Base-by-base conservation (phyloP, 305 asterid genomes). In the Andrographis paniculata region DNA sequence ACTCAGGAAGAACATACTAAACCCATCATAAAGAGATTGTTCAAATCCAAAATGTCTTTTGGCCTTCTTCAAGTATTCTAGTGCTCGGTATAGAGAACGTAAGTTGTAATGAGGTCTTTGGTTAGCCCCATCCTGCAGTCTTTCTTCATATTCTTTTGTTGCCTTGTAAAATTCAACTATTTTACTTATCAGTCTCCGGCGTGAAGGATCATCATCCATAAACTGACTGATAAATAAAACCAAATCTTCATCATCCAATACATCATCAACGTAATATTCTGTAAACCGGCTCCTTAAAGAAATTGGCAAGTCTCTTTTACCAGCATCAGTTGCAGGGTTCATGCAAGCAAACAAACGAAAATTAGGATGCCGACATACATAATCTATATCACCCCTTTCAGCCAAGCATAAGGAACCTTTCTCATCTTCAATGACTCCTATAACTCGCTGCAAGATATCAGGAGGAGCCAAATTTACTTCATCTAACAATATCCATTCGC, bases 241-340 rank as follows among this genome's bases (percentile, higher is more conserved):
- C 69, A 92, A 64, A 75, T 92, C 99, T 45, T 92, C 82, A 56
- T 92, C 93, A 61, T 78, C 79, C 77, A 92, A 62, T 58, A 79
- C 73, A 66, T 87, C 99, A 58, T 92, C 99, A 42, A 92, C 93
- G 74, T 75, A 87, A 65, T 70, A 92, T 56, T 92, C 99, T 1
- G 99, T 77, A 65, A 92, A 92, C 62, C 95, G 77, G 75, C 94
- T 63, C 74, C 97, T 77, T 33, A 87, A 48, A 46, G 95, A 74
- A 54, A 66, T 42, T 14, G 94, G 77, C 69, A 92, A 65, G 68
- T 92, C 95, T 69, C 91, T 81, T 75, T 92, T 92, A 42, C 99
- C 99, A 62, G 99, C 93, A 79, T 92, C 99, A 62, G 93, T 92
- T 12, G 99, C 97, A 38, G 99, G 99, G 70, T 92, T 92, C 99